These are phyloP conservation scores for Ambrosia hybrid DNA, from an alignment of 140 eudicot genomes.

Conservation along the genomic window DNA sequence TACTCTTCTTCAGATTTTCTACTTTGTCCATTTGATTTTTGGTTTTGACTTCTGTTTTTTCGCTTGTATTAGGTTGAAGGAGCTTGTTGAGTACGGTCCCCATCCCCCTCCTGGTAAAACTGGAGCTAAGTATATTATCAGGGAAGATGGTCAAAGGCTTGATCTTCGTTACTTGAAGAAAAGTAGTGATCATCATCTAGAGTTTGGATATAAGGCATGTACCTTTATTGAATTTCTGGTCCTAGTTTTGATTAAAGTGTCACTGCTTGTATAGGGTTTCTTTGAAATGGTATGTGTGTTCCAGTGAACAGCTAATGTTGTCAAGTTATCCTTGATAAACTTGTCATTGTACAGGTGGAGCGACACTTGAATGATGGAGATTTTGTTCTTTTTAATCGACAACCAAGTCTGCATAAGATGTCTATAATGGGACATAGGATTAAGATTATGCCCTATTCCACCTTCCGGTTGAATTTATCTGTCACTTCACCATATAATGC, in stretches of 20 bases:
- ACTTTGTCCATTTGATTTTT: constrained; percentile 2
- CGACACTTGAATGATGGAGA: constrained; percentile 96
- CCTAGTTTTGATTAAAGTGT: no score
- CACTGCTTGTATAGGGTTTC: not conserved
- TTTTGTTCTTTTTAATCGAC: constrained; percentile 91
- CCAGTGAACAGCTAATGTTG: not conserved
- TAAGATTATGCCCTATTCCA: constrained; percentile 97
- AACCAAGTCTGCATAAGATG: constrained; percentile 99
- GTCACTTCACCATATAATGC: constrained; percentile 99
- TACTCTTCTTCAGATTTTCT: not conserved
- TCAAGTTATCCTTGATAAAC: constrained; percentile 5
- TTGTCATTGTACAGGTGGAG: constrained; percentile 72
- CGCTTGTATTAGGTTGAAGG: constrained; percentile 60
- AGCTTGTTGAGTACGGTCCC: constrained; percentile 97
- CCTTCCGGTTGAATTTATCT: constrained; percentile 87
- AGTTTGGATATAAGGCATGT: constrained; percentile 86
- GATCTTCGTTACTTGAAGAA: constrained; percentile 97
- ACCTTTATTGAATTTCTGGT: constrained; percentile 3
- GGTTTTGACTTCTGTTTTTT: not conserved
- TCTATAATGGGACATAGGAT: constrained; percentile 98
- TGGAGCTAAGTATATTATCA: constrained; percentile 94
- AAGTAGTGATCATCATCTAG: constrained; percentile 95
- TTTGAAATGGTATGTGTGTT: not conserved
- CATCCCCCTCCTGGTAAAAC: constrained; percentile 99
- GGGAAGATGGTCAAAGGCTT: constrained; percentile 99